A percentile compares a stretch with the other conserved stretches of the same genome.
Evolutionary conservation across 805 yeast species (phyloP).

Genomic region (Dipodascopsis tothii): DNA sequence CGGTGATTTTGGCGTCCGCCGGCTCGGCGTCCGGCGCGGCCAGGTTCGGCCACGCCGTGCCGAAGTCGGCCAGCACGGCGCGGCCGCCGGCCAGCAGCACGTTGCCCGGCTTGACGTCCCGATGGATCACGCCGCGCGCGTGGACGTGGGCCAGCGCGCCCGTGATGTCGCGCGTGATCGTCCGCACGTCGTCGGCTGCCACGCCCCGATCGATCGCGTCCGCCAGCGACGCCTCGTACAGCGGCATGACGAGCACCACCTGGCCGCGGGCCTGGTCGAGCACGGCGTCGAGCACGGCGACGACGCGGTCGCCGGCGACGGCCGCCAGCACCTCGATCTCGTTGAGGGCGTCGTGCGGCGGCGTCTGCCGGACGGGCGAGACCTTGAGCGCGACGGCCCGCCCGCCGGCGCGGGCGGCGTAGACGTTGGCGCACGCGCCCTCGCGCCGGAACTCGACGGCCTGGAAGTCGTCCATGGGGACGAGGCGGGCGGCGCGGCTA

Average conservation of each 20-base stretch:
- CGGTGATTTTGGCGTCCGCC: slow-evolving; percentile 33
- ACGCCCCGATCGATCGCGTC: slow-evolving; percentile 31
- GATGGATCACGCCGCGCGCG: slow-evolving; percentile 60
- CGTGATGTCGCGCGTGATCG: slow-evolving; percentile 36
- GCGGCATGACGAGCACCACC: slow-evolving; percentile 39
- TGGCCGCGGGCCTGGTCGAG: no score
- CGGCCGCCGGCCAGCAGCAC: slow-evolving; percentile 43
- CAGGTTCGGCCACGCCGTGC: slow-evolving; percentile 21
- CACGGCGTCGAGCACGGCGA: slow-evolving; percentile 28
- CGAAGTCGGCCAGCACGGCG: slow-evolving; percentile 20
- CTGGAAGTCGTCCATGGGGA: no score
- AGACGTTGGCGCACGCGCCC: no score
- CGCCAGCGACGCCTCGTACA: no score
- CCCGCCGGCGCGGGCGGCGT: no score
- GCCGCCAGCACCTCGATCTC: slow-evolving; percentile 39
- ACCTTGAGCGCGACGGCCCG: no score
- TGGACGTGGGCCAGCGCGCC: slow-evolving; percentile 63
- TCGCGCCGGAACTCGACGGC: no score
- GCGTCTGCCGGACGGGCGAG: no score
- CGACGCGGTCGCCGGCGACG: slow-evolving; percentile 16
- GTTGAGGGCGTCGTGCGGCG: slow-evolving; percentile 47
- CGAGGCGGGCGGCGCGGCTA: no score
- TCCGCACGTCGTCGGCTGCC: slow-evolving; percentile 26
- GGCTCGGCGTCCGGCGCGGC: slow-evolving; percentile 26
- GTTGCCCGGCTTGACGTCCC: slow-evolving; percentile 82